Conservation (phyloP, 768 basidiomycete genomes). For the Psilocybe subaeruginosa region DNA sequence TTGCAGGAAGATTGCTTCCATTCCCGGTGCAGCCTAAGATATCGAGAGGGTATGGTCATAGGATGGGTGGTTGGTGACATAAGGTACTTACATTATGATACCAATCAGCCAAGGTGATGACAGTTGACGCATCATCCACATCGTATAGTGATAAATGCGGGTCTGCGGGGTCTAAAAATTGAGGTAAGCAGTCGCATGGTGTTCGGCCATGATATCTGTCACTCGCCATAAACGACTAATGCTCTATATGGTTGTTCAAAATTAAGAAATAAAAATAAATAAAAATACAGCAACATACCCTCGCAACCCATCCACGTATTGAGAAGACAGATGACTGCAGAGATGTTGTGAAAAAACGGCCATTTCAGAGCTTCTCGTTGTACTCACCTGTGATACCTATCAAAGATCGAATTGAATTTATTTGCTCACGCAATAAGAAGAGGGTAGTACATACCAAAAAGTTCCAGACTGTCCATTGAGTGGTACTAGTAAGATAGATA, state of each 20-base stretch:
- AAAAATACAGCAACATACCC: constrained; percentile 8
- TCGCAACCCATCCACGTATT: constrained; percentile 25
- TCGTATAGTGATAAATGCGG: constrained; percentile 23
- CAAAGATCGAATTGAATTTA: background rate
- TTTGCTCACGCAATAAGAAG: too few species aligned
- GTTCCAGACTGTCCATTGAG: constrained; percentile 31
- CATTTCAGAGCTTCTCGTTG: background rate
- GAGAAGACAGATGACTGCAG: constrained; percentile 22
- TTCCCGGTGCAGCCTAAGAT: constrained; percentile 13
- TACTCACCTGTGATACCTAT: constrained; percentile 18
- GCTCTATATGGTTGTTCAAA: constrained; percentile 23
- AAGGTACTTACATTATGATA: constrained; percentile 17
- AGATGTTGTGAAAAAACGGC: background rate
- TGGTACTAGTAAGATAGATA: constrained; percentile 12
- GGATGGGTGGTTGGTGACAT: background rate
- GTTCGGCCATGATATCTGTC: background rate
- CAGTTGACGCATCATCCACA: constrained; percentile 21
- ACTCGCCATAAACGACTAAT: constrained; percentile 30
- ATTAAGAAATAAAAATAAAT: background rate
- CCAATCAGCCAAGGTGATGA: constrained; percentile 28
- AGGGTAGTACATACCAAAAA: constrained; percentile 26
- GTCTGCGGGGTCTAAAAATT: constrained; percentile 18
- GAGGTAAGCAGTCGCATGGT: background rate
- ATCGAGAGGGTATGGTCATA: background rate
- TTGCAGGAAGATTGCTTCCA: constrained; percentile 18